Base-by-base conservation (phyloP, 2,329 filamentous ascomycete genomes). In the Stemphylium beticola region DNA sequence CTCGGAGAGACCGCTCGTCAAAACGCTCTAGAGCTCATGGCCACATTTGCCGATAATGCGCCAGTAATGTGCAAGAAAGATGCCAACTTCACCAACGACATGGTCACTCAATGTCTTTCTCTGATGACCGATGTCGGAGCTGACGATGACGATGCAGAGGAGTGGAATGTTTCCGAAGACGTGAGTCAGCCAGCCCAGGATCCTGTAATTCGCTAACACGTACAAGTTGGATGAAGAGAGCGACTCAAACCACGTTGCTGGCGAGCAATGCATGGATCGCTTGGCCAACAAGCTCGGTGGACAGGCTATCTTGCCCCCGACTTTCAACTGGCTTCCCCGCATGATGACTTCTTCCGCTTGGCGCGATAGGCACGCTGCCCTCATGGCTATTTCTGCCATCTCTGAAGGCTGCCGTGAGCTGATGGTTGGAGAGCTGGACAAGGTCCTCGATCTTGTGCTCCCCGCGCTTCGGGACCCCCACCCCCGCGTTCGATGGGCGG, bases 371-470 rank as follows among this genome's bases (percentile, higher is more conserved):
- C 95, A 99, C 76, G 95, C 95, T 29, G 95, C 95, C 41, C 85
- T 99, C 47, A 99, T 99, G 95, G 95, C 95, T 20, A 97, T 99
- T 58, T 98, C 93, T 2, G 95, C 95, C 62, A 99, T 99, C 61
- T 98, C 95, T 0, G 95, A 99, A 77, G 95, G 95, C 33, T 99
- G 95, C 73, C 88, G 92, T 55, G 93, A 98, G 22, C 82, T 97
- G 58, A 99, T 99, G 95, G 84, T 96, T 62, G 90, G 90, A 37
- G 95, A 99, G 76, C 83, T 99, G 4, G 91, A 92, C 74, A 93
- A 97, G 72, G 93, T 99, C 18, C 83, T 99, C 42, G 92, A 96
- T 61, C 83, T 99, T 51, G 93, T 99, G n/a, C 87, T 97, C 44
- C 95, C 95, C 14, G 90, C 93, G 32, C 83, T 99, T 32, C 87